Conservation (phyloP, 2,329 filamentous ascomycete genomes). For the Alternaria ethzedia region DNA sequence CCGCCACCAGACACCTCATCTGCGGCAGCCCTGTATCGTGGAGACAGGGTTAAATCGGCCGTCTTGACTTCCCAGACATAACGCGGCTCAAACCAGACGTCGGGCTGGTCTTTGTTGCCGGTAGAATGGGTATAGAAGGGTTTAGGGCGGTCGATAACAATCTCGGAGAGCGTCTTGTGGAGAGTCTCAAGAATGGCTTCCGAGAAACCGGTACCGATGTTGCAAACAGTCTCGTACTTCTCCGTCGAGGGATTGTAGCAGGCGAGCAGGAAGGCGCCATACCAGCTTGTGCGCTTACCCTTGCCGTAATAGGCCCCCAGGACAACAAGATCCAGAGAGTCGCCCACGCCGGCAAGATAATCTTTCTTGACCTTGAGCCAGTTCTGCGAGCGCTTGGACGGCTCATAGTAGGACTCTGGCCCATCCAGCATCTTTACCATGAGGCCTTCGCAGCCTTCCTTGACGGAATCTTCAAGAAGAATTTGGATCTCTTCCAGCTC, state of each 20-base stretch:
- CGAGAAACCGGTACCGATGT: conserved; percentile 96
- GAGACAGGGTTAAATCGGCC: conserved; percentile 90
- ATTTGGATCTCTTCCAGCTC: conserved; percentile 92
- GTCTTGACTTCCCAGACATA: conserved; percentile 98
- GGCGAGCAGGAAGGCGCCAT: conserved; percentile 92
- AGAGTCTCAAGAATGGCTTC: conserved; percentile 92
- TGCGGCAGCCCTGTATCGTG: conserved; percentile 89
- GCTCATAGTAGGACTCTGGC: conserved; percentile 90
- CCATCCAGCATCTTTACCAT: conserved; percentile 99
- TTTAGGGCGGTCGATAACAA: conserved; percentile 87
- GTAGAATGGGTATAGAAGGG: conserved; percentile 90
- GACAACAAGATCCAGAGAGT: conserved; percentile 95
- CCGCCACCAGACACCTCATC: conserved; percentile 75
- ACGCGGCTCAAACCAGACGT: conserved; percentile 96
- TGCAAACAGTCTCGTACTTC: conserved; percentile 93
- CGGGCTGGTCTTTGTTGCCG: conserved; percentile 89
- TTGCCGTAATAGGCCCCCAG: conserved; percentile 92
- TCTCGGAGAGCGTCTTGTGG: conserved; percentile 74
- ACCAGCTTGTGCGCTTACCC: conserved; percentile 94
- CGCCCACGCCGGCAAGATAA: conserved; percentile 90
- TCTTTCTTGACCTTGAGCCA: conserved; percentile 99
- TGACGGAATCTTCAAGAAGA: conserved; percentile 92
- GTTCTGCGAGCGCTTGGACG: conserved; percentile 93
- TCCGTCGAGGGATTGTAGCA: conserved; percentile 86
- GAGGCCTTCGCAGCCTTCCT: conserved; percentile 92